These are phyloP conservation scores for Dryas drummondii DNA, from an alignment of 306 rosid species.

Conservation along the genomic window DNA sequence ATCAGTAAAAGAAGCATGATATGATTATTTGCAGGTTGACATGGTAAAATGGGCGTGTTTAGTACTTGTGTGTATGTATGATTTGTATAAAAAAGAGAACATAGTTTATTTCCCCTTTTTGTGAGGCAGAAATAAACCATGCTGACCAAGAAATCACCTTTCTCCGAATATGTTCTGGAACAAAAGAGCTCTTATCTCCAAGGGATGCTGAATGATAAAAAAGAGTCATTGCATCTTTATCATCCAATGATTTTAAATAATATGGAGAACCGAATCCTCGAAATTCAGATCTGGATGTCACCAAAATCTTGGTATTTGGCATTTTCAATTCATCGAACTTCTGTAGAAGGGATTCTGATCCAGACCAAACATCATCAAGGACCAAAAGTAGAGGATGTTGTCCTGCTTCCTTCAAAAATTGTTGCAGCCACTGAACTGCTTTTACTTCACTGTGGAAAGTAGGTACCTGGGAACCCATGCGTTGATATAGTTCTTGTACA, in stretches of 20 bases:
- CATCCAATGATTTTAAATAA: constrained; percentile 36
- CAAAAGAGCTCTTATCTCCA: constrained; percentile 9
- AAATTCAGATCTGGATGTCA: constrained; percentile 54
- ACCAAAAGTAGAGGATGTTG: constrained; percentile 43
- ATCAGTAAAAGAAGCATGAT: neutral
- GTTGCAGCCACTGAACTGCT: constrained; percentile 28
- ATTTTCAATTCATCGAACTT: constrained; percentile 32
- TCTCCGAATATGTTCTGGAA: constrained; percentile 33
- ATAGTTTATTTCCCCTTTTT: too few species aligned
- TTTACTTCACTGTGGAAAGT: constrained; percentile 35
- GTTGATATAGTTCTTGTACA: constrained; percentile 36
- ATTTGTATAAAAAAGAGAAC: neutral
- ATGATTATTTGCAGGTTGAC: neutral
- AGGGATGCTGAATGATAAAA: constrained; percentile 41
- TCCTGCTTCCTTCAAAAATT: constrained; percentile 28
- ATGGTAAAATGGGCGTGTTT: neutral
- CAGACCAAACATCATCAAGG: constrained; percentile 53
- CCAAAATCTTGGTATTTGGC: constrained; percentile 50
- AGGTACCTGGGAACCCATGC: constrained; percentile 10
- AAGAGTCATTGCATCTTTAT: constrained; percentile 40
- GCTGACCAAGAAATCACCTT: constrained; percentile 42
- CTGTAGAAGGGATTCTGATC: constrained; percentile 45
- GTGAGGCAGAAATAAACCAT: neutral
- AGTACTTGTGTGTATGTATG: neutral
- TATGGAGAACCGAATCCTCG: constrained; percentile 25